phyloP scores from a whole-genome alignment of 208 protist species.

The Herpetomonas muscarum region DNA sequence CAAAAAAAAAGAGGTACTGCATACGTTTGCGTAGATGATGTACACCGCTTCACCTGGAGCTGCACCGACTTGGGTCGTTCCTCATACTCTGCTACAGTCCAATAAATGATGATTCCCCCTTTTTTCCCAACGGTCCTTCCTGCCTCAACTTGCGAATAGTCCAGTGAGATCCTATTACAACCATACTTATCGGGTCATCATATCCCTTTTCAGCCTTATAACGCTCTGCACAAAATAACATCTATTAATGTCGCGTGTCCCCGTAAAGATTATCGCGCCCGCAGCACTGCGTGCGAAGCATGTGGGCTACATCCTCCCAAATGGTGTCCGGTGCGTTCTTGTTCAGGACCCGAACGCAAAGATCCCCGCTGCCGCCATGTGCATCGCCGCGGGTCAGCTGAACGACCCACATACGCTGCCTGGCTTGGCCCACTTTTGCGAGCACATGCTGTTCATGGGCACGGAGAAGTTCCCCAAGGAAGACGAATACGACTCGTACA shows the following conservation, averaged over 20 bases:
- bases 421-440: constrained; percentile 90
- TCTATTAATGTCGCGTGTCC: constrained; percentile 13
- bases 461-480: constrained; percentile 91
- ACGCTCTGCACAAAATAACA: no score
- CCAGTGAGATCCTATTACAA: no score
- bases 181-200: no score
- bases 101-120: no score
- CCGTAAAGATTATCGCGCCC: constrained; percentile 44
- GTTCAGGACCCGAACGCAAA: constrained; percentile 59
- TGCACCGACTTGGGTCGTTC: no score
- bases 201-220: no score
- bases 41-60: no score
- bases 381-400: constrained; percentile 57
- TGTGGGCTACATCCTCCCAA: constrained; percentile 53
- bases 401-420: constrained; percentile 61
- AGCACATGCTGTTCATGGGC: constrained; percentile 95
- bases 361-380: constrained; percentile 70
- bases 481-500: constrained; percentile 72
- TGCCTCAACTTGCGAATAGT: no score
- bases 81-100: no score
- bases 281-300: constrained; percentile 31
- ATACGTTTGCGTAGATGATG: no score
- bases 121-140: no score
- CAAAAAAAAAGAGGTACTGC: no score
- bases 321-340: constrained; percentile 75